Conservation (phyloP, 2,329 filamentous ascomycete genomes). For the Fusarium equiseti region DNA sequence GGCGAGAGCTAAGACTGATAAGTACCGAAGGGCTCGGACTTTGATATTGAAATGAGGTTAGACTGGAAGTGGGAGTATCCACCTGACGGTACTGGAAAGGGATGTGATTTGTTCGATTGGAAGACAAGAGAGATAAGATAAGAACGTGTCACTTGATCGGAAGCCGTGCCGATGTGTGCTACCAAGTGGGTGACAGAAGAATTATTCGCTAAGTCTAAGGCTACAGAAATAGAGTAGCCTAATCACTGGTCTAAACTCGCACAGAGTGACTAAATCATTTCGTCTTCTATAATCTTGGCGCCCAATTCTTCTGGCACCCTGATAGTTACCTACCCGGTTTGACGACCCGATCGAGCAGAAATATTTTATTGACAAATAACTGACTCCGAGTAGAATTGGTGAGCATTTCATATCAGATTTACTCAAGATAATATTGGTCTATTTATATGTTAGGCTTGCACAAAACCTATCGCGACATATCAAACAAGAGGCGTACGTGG, state of each 20-base stretch:
- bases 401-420: too few relatives aligned
- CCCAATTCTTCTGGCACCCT: not conserved
- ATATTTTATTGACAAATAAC: too few relatives aligned
- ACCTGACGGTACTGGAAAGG: not conserved
- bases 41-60: not conserved
- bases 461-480: too few relatives aligned
- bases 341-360: too few relatives aligned
- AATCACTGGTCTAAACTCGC: too few relatives aligned
- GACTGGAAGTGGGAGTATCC: not conserved
- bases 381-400: too few relatives aligned
- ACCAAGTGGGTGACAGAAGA: not conserved
- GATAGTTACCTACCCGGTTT: too few relatives aligned
- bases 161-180: not conserved
- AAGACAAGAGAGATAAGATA: not conserved
- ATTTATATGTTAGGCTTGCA: too few relatives aligned
- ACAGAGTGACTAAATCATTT: not conserved
- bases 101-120: slow-evolving; percentile 1
- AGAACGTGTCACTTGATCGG: slow-evolving; percentile 26
- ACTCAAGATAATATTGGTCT: too few relatives aligned
- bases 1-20: not conserved
- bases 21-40: not conserved
- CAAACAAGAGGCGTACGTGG: too few relatives aligned
- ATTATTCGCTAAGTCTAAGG: too few relatives aligned
- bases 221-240: too few relatives aligned
- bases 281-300: not conserved